Evolutionary conservation across 140 eudicot species (phyloP), one percentile per base, ranked within the genome.

Genomic region (Cichorium intybus): DNA sequence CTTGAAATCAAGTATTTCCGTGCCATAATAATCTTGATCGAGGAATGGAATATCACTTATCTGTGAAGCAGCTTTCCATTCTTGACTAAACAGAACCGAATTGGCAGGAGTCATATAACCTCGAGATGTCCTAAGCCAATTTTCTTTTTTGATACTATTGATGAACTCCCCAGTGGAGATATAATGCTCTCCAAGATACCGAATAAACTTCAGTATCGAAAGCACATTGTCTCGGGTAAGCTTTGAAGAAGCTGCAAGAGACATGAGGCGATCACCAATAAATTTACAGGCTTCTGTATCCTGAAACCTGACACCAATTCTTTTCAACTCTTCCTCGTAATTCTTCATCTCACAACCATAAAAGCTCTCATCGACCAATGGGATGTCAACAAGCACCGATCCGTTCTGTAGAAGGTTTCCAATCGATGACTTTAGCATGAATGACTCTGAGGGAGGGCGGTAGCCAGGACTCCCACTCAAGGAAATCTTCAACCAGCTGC

Each of bases 331-430:
- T 2, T 84, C 86, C 46, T 65, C 45, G 66, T 80, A 84, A 0
- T 70, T 24, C 5, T 14, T 60, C 15, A 80, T 60, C 27, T 66
- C 34, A 0, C 15, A 17, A 2, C 77, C 90, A 35, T 84, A 84
- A 37, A 60, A 84, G 0, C 6, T 50, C 35, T 31, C 41, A 74
- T 84, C 80, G 8, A 84, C 62, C 16, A 77, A 41, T 0, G 86
- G 86, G 21, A 77, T 77, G 53, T 84, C 90, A 33, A 82, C 84
- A 68, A 79, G 68, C 20, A 77, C 84, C 0, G 84, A 84, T 12
- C 72, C 82, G 11, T 62, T 58, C 45, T 84, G 86, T 37, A 84
- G 37, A 26, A 77, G 67, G 31, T 5, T 37, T 5, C 74, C 81
- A 23, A 64, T 64, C 23, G 75, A 56, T 26, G 80, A 66, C 6